Evolutionary conservation across 2,329 filamentous ascomycete genomes (phyloP), one percentile per base, ranked within the genome.

Genomic region (Aspergillus ruber): DNA sequence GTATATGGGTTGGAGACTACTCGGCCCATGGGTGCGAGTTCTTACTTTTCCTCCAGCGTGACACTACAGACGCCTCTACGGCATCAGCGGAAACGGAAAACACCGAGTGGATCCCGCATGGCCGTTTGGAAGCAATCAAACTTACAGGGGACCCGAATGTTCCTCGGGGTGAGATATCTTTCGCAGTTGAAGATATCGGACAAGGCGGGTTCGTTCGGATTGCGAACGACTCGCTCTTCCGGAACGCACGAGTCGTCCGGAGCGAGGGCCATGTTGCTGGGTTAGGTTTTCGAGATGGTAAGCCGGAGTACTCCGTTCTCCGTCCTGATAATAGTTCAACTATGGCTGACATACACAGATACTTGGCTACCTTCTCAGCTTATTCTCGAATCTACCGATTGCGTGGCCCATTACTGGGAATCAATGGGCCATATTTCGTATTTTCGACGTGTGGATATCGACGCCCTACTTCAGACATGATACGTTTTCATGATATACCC

Each of bases 1-100:
- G 91, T 0, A 88, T 98, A 25, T 97, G 88, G 86, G 85, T 90
- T 13, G 90, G 90, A 0, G 90, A 96, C 64, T 96, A 95, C 60
- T 85, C 83, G 21, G 83, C 81, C 0, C 90, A 97, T 58, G 90
- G 90, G 1, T 90, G 86, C 64, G 91, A 97, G 66, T 95, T 96
- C 47, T 62, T 97, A 4, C 74, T 94, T 10, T 73, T 97, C 41
- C 75, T 89, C 56, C 93, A 98, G 61, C 82, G 83, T 0, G 83
- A 85, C 35, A 45, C 40, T 2, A 47, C 47, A 13, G 4, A 41
- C 46, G 54, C 7, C 61, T 68, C 1, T 58, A 56, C 10, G 36
- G 18, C 36, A 39, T 20, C 15, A 21, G 10, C 17, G 27, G 47
- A 6, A 17, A 48, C 33, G 48, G 60, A 68, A n/a, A 71, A 78